Evolutionary conservation across 2,329 filamentous ascomycete genomes (phyloP), one percentile per base, ranked within the genome.

Genomic region (Orbilia oligospora): DNA sequence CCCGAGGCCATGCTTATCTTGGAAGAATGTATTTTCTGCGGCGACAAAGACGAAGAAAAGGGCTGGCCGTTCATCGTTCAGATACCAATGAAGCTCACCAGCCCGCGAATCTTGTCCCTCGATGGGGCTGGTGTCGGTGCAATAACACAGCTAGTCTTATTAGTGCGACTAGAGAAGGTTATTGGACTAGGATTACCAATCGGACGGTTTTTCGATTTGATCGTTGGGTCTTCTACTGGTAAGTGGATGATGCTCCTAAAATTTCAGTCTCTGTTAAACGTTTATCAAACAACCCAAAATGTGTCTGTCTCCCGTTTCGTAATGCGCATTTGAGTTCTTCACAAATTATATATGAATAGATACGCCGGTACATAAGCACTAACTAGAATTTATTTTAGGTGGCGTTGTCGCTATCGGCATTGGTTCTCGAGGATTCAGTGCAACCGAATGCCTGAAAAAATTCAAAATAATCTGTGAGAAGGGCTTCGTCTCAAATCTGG

Each of bases 131-230:
- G 69, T 12, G 58, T 72, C 27, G 44, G 61, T 8, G 56, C 44
- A 24, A 44, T 72, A 20, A 16, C 41, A 6, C 44, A 72, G 24
- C 41, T 72, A 33, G 36, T 64, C 5, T 18, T 65, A 10, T 16
- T 72, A 22, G 24, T 33, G 38, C n/a, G 30, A 22, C 44, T 72
- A 1, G 56, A 72, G 38, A 16, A 20, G 6, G 12, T 65, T 27
- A 65, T 55, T 8, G 69, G 48, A 6, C n/a, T 72, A 1, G 69
- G 38, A 5, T 18, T 72, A 3, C 69, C 69, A 24, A 72, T 72
- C 36, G 46, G 44, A n/a, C 18, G 30, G 4, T 72, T 72, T 24
- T 72, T 72, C 33, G 69, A 72, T 65, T 44, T 70, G 4, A 55
- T 72, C 3, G 24, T 72, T 16, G 69, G 56, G 8, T 41, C 69